phyloP scores from a whole-genome alignment of 306 rosid species.

The Myrica gale region DNA sequence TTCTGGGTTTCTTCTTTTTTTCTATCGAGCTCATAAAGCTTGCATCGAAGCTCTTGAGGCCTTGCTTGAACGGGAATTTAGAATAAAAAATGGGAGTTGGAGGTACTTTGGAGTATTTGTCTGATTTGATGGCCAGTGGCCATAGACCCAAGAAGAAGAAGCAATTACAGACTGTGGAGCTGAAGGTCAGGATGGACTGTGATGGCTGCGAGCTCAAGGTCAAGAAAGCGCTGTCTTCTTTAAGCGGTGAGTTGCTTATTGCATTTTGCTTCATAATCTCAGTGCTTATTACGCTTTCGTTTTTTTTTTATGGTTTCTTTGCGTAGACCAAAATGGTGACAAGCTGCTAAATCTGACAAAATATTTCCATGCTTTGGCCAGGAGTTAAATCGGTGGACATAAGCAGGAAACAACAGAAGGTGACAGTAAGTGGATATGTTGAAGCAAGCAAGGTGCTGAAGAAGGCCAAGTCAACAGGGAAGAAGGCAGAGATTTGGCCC shows the following conservation, averaged over 20 bases:
- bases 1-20: conserved; percentile 10
- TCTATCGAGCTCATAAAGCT: conserved; percentile 18
- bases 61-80: conserved; percentile 12
- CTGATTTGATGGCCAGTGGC: conserved; percentile 70
- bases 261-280: conserved; percentile 2
- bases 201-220: conserved; percentile 98
- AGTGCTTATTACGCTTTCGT: not conserved
- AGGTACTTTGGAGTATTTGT: conserved; percentile 76
- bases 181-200: conserved; percentile 96
- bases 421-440: conserved; percentile 75
- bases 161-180: conserved; percentile 79
- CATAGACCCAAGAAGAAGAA: conserved; percentile 69
- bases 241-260: conserved; percentile 51
- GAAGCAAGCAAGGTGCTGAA: conserved; percentile 88
- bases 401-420: conserved; percentile 94
- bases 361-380: conserved; percentile 31
- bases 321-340: not conserved
- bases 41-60: not conserved
- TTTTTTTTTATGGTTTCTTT: no score
- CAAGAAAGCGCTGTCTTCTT: conserved; percentile 78
- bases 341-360: conserved; percentile 10
- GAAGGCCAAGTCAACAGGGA: conserved; percentile 92
- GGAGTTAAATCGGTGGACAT: conserved; percentile 94
- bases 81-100: conserved; percentile 77
- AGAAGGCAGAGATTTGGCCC: conserved; percentile 93